phyloP scores from a whole-genome alignment of 352 stramenopile genomes.

The Aphanomyces stellatus region DNA sequence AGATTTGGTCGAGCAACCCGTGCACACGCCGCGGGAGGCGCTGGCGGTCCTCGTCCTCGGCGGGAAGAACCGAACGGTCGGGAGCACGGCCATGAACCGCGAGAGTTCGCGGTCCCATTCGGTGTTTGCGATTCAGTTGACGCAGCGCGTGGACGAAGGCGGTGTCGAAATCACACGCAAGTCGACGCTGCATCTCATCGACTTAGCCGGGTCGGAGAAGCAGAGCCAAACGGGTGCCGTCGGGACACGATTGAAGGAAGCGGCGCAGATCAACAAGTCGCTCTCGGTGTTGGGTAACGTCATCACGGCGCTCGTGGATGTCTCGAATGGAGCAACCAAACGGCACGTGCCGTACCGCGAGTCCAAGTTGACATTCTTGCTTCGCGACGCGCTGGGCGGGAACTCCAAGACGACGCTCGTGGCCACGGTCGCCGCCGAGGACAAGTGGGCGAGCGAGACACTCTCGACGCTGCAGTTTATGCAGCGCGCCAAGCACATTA shows the following conservation, averaged over 20 bases:
- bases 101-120: slow-evolving; percentile 94
- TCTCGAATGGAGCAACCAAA: slow-evolving; percentile 21
- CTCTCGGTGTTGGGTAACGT: slow-evolving; percentile 87
- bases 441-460: slow-evolving; percentile 91
- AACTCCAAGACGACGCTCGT: slow-evolving; percentile 94
- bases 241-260: slow-evolving; percentile 81
- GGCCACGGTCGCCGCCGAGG: slow-evolving; percentile 85
- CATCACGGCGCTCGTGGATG: slow-evolving; percentile 83
- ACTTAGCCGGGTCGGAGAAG: slow-evolving; percentile 84
- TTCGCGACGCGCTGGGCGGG: slow-evolving; percentile 86
- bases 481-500: slow-evolving; percentile 48
- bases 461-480: slow-evolving; percentile 91
- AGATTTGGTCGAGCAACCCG: slow-evolving; percentile 51
- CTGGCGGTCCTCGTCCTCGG: slow-evolving; percentile 68
- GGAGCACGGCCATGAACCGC: slow-evolving; percentile 96
- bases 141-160: slow-evolving; percentile 64
- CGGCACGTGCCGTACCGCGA: slow-evolving; percentile 87
- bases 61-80: slow-evolving; percentile 88
- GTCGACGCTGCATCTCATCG: slow-evolving; percentile 79
- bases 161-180: slow-evolving; percentile 52
- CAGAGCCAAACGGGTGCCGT: slow-evolving; percentile 69
- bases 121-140: slow-evolving; percentile 94
- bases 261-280: slow-evolving; percentile 85
- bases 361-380: slow-evolving; percentile 84
- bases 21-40: slow-evolving; percentile 52